Evolutionary conservation across 1,284 basidiomycete species (phyloP).

Genomic region (Takashimella koratensis): DNA sequence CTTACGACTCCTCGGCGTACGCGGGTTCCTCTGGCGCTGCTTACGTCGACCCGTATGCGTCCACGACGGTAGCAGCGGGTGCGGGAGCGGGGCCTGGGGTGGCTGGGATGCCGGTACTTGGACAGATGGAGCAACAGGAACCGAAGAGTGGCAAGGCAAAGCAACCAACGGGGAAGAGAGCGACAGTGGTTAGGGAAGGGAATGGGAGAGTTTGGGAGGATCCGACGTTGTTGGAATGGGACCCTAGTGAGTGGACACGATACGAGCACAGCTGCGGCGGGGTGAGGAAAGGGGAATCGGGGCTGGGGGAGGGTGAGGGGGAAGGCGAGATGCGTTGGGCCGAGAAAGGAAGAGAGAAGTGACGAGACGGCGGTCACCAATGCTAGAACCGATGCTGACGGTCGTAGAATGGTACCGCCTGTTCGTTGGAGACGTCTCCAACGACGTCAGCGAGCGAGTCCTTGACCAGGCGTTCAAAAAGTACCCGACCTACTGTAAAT

Average conservation of each 20-base stretch:
- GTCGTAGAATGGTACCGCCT: slow-evolving; percentile 98
- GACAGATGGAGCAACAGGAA: too few relatives aligned
- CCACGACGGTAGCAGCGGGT: too few relatives aligned
- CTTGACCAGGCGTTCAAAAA: slow-evolving; percentile 87
- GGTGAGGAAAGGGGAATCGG: too few relatives aligned
- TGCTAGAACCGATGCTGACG: too few relatives aligned
- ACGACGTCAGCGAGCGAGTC: slow-evolving; percentile 94
- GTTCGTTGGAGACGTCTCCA: slow-evolving; percentile 96
- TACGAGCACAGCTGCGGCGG: too few relatives aligned
- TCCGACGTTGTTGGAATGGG: slow-evolving; percentile 95
- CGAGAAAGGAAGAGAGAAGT: too few relatives aligned
- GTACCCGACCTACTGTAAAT: slow-evolving; percentile 89
- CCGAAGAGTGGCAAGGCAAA: slow-evolving; percentile 14
- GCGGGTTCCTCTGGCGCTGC: background rate
- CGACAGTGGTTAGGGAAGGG: slow-evolving; percentile 90
- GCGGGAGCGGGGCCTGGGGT: too few relatives aligned
- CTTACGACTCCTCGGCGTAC: slow-evolving; percentile 8
- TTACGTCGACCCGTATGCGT: background rate
- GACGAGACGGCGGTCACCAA: too few relatives aligned
- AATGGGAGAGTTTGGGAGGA: slow-evolving; percentile 98
- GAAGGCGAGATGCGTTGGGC: too few relatives aligned
- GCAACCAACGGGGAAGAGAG: slow-evolving; percentile 63
- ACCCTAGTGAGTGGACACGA: slow-evolving; percentile 86
- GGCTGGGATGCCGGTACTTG: too few relatives aligned
- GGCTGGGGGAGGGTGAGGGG: too few relatives aligned